Evolutionary conservation across 2,329 filamentous ascomycete species (phyloP), one percentile per base, ranked within the genome.

Genomic region (Alternaria sp.): DNA sequence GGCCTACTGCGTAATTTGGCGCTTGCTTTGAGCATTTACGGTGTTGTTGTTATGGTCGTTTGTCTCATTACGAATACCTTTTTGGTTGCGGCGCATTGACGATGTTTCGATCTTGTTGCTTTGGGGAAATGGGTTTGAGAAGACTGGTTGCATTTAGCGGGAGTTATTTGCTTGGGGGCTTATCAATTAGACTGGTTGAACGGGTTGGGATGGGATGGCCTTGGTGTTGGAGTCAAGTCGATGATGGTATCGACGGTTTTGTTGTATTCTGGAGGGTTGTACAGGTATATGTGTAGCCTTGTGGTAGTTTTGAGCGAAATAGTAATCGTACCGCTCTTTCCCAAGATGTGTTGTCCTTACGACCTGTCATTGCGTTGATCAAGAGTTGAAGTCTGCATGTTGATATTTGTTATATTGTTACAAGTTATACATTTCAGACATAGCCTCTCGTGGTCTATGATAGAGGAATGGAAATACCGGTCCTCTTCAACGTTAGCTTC

Each of bases 21-120:
- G 57, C 83, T 97, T 50, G 90, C 84, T 1, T 83, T 99, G 63
- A 90, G 92, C 8, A 84, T 93, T 9, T 99, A 99, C 76, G 96
- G 96, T 19, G 70, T 93, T 9, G 81, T 91, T 52, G 93, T 99
- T 57, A 98, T 99, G 96, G 82, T 92, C 26, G 90, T 95, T 51
- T 98, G 94, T 77, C 81, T 99, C 71, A 83, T 88, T 46, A 93
- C 93, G 76, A 98, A 98, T 78, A 89, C 91, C 13, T 91, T 97
- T 72, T 93, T 96, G 72, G 85, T 88, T 54, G 87, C 85, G 59
- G 85, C 86, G 60, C 88, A 91, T 81, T 92, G 40, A 70, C 26
- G 13, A 15, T 13, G 43, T 21, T 21, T 25, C 36, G n/a, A 19
- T 19, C 44, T 19, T 21, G 26, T 51, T 5, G 23, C 2, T 44